A percentile compares a stretch with the other conserved stretches of the same genome.
Conservation (phyloP, 2,329 filamentous ascomycete genomes). For the Alternaria triticimaculans region DNA sequence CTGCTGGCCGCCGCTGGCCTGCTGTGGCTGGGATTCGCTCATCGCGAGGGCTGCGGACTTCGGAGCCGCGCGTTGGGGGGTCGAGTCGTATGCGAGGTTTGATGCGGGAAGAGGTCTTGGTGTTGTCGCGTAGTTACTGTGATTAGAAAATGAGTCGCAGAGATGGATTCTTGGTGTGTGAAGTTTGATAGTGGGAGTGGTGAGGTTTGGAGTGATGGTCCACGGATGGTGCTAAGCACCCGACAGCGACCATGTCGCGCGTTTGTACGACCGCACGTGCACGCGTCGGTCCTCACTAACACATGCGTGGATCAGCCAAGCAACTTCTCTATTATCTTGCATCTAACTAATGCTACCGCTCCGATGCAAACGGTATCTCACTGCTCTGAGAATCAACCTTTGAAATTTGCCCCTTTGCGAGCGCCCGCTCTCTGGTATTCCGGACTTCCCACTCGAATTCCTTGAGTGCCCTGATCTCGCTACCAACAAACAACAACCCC, state of each 20-base stretch:
- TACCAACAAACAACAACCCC: slow-evolving; percentile 83
- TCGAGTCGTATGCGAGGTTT: not conserved
- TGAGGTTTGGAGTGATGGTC: slow-evolving; percentile 16
- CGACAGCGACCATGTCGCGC: slow-evolving; percentile 7
- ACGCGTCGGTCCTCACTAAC: not conserved
- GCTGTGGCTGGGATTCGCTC: slow-evolving; percentile 45
- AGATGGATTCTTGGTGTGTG: not conserved
- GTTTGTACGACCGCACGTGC: slow-evolving; percentile 25
- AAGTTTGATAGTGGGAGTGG: slow-evolving; percentile 1
- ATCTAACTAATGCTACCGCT: not conserved
- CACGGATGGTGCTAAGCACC: slow-evolving; percentile 7
- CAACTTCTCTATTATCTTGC: not conserved
- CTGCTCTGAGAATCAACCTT: slow-evolving; percentile 4
- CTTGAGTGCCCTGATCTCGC: slow-evolving; percentile 79
- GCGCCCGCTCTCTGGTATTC: slow-evolving; percentile 38
- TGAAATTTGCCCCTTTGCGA: slow-evolving; percentile 14
- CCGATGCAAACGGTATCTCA: not conserved
- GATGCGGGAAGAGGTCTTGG: not conserved
- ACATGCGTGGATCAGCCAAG: not conserved
- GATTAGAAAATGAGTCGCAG: not conserved
- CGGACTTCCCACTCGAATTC: slow-evolving; percentile 94
- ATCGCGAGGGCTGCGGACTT: slow-evolving; percentile 31
- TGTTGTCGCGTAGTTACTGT: not conserved
- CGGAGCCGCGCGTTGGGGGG: slow-evolving; percentile 11
- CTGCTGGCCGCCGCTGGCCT: slow-evolving; percentile 29